Conservation (phyloP, 2,329 filamentous ascomycete species). For the Diplodia sapinea region DNA sequence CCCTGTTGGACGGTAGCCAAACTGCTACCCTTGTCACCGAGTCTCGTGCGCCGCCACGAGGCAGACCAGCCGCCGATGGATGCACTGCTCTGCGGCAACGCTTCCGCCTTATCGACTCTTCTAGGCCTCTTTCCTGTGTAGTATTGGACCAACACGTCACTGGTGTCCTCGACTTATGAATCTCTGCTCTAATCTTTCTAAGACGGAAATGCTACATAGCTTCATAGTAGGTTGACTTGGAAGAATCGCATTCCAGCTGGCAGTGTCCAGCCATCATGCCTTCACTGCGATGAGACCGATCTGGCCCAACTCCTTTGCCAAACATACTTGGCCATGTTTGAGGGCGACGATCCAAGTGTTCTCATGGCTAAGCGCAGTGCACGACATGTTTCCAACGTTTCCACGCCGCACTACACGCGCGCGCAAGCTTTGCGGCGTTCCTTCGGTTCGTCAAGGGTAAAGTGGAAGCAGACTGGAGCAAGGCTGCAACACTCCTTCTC, state of each 20-base stretch:
- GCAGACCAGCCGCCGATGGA: constrained; percentile 38
- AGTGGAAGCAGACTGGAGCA: constrained; percentile 25
- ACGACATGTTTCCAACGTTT: constrained; percentile 35
- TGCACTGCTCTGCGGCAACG: constrained; percentile 53
- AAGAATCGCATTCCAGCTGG: neutral
- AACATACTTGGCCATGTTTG: constrained; percentile 35
- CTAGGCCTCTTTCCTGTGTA: constrained; percentile 56
- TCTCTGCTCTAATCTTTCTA: constrained; percentile 14
- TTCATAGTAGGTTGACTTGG: constrained; percentile 3
- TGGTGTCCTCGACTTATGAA: constrained; percentile 39
- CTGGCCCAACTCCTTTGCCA: constrained; percentile 32
- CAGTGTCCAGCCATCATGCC: neutral
- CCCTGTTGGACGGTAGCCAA: constrained; percentile 54
- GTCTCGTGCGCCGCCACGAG: constrained; percentile 32
- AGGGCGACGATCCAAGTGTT: constrained; percentile 28
- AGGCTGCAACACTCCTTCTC: constrained; percentile 25
- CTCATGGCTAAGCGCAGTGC: constrained; percentile 2
- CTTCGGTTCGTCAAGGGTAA: constrained; percentile 30
- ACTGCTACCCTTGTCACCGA: constrained; percentile 60
- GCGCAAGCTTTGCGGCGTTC: constrained; percentile 33
- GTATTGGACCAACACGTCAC: constrained; percentile 56
- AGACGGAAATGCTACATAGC: neutral
- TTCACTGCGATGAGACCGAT: constrained; percentile 44
- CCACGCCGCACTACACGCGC: constrained; percentile 33
- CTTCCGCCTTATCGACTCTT: constrained; percentile 54